These are phyloP conservation scores for Aspergillus brasiliensis DNA, from an alignment of 2,329 filamentous ascomycete genomes.

Conservation along the genomic window DNA sequence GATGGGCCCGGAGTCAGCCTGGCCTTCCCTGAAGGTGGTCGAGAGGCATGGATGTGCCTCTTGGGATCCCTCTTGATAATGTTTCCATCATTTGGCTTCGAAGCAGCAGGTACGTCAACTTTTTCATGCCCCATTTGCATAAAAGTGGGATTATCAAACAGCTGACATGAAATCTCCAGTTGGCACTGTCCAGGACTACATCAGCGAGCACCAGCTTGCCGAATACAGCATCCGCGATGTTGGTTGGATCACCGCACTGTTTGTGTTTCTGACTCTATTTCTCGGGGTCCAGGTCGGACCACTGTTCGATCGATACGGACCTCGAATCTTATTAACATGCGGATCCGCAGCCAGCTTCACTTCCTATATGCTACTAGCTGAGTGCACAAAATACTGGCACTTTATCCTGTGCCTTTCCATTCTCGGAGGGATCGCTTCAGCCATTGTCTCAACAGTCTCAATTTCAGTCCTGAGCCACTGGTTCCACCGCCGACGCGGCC, in stretches of 20 bases:
- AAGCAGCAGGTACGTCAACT: slow-evolving; percentile 36
- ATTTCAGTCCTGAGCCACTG: slow-evolving; percentile 45
- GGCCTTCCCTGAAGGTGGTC: not conserved
- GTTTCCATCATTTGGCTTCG: slow-evolving; percentile 50
- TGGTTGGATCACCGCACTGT: slow-evolving; percentile 54
- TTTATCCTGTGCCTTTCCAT: slow-evolving; percentile 47
- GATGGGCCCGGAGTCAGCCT: not conserved
- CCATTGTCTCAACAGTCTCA: slow-evolving; percentile 40
- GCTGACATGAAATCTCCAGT: slow-evolving; percentile 30
- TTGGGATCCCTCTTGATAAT: slow-evolving; percentile 39
- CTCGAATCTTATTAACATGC: slow-evolving; percentile 42
- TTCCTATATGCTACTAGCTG: slow-evolving; percentile 50
- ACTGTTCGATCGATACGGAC: slow-evolving; percentile 52
- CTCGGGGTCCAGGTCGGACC: slow-evolving; percentile 54
- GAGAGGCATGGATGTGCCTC: slow-evolving; percentile 35
- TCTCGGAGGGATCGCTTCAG: slow-evolving; percentile 38
- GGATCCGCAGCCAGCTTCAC: slow-evolving; percentile 42
- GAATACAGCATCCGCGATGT: slow-evolving; percentile 48
- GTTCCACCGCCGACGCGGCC: slow-evolving; percentile 41
- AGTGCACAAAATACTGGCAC: slow-evolving; percentile 53
- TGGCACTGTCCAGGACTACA: slow-evolving; percentile 53
- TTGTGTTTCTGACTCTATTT: slow-evolving; percentile 49
- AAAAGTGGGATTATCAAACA: not conserved
- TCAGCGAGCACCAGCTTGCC: slow-evolving; percentile 48
- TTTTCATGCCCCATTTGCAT: not conserved